These are phyloP conservation scores for Hypoxylon sp. DNA, from an alignment of 2,329 filamentous ascomycete species.

Conservation along the genomic window DNA sequence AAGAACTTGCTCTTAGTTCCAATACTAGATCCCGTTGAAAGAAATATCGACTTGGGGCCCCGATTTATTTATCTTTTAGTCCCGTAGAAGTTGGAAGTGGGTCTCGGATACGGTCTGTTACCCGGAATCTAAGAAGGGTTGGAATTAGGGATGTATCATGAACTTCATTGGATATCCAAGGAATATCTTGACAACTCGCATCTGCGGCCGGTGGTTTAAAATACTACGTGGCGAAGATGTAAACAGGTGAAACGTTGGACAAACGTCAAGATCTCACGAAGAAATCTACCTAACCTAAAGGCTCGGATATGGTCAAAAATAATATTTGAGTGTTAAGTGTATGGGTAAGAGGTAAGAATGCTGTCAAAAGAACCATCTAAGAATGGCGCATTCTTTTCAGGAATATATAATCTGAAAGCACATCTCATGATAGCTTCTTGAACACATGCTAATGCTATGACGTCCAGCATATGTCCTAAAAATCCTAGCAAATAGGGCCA, in stretches of 20 bases:
- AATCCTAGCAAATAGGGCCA: slow-evolving; percentile 30
- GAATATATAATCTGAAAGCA: slow-evolving; percentile 15
- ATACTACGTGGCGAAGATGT: slow-evolving; percentile 34
- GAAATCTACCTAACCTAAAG: neutral
- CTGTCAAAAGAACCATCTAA: slow-evolving; percentile 1
- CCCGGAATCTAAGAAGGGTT: slow-evolving; percentile 10
- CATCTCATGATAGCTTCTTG: slow-evolving; percentile 15
- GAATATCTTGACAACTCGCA: slow-evolving; percentile 25
- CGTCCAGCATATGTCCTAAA: slow-evolving; percentile 23
- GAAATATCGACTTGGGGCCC: slow-evolving; percentile 25
- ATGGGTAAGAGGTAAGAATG: neutral
- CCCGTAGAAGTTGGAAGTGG: slow-evolving; percentile 32
- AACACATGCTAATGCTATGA: slow-evolving; percentile 34
- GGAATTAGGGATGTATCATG: slow-evolving; percentile 28
- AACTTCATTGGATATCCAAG: slow-evolving; percentile 23
- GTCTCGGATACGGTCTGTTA: slow-evolving; percentile 23
- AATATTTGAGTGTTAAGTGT: neutral
- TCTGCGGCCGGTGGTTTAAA: slow-evolving; percentile 21
- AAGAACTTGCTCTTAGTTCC: slow-evolving; percentile 10
- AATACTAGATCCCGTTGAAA: slow-evolving; percentile 8
- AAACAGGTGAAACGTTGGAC: slow-evolving; percentile 26
- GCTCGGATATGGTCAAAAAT: neutral
- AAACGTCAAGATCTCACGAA: slow-evolving; percentile 16
- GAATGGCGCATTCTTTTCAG: slow-evolving; percentile 4
- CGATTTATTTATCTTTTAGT: slow-evolving; percentile 30